Percentiles rank a stretch among this genome's conserved stretches.
These are phyloP conservation scores for Emydomyces testavorans DNA, from an alignment of 2,329 filamentous ascomycete genomes.

Conservation along the genomic window DNA sequence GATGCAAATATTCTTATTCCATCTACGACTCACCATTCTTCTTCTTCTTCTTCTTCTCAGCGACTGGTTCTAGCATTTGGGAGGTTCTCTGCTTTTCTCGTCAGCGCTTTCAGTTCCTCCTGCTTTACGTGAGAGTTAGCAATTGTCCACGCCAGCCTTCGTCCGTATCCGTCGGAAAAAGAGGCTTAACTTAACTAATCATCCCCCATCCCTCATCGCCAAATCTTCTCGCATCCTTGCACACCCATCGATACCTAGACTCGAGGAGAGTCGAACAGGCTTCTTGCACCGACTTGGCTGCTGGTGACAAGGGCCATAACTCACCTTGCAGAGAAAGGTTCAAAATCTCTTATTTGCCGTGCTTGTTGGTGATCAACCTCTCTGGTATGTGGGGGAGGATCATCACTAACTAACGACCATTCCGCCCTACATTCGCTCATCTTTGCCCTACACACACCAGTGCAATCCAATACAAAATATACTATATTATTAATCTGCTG, in stretches of 20 bases:
- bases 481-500: constrained; percentile 1
- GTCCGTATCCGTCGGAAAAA: constrained; percentile 6
- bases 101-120: not conserved
- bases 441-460: constrained; percentile 8
- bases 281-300: constrained; percentile 1
- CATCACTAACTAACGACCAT: not conserved
- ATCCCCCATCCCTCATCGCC: not conserved
- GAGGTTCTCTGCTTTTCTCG: not conserved
- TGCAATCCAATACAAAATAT: not conserved
- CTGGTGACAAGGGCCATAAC: constrained; percentile 1
- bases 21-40: not conserved
- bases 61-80: not conserved
- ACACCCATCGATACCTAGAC: not conserved
- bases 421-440: constrained; percentile 4
- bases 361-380: not conserved
- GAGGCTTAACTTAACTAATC: not conserved
- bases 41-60: not conserved
- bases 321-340: not conserved
- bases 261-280: not conserved
- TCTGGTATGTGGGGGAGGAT: not conserved
- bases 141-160: not conserved
- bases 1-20: not conserved
- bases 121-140: not conserved
- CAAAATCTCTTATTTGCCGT: not conserved
- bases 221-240: constrained; percentile 4